Evolutionary conservation across 805 yeast species (phyloP), one percentile per base, ranked within the genome.

Genomic region (Saccharomycopsis sp.): DNA sequence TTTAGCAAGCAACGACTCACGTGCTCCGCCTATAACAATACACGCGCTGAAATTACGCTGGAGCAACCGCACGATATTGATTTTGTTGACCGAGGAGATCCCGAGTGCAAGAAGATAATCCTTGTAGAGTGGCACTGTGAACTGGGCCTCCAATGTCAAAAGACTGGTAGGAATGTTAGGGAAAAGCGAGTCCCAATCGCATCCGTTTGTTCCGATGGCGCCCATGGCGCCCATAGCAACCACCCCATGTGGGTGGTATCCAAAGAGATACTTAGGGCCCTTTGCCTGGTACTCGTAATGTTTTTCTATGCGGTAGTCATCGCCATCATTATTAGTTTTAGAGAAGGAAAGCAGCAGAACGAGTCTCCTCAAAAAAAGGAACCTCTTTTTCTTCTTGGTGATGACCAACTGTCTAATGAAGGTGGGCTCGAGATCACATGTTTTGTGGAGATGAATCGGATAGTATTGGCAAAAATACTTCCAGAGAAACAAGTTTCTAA

Each of bases 201-300:
- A 84, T 22, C 96, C 93, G 61, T 92, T 91, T 2, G 96, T 88
- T 0, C 86, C 90, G 62, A 92, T 75, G 0, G 86, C 84, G 1
- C 96, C 96, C 69, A 92, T 84, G 0, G 86, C 92, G 1, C 97
- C 97, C 80, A 92, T 78, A 0, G 96, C 88, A 12, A 92, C 91
- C 15, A 93, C 92, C 0, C 99, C 99, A 70, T 94, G 99, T 0
- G 99, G 99, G 70, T 92, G 97, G 67, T 89, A 86, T 0, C 97
- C 96, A 72, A 93, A 93, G 1, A 93, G 82, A 70, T 94, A 93
- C 42, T 86, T 74, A 1, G 89, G 92, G 0, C 90, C 93, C 2
- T 82, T 64, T 14, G 62, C 59, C 72, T 54, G 17, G 19, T 25
- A 52, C 17, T 52, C 12, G 15, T 52, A n/a, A 12, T 23, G 17